phyloP scores from a whole-genome alignment of 2,329 filamentous ascomycete species.

The Fusarium pseudoanthophilum region DNA sequence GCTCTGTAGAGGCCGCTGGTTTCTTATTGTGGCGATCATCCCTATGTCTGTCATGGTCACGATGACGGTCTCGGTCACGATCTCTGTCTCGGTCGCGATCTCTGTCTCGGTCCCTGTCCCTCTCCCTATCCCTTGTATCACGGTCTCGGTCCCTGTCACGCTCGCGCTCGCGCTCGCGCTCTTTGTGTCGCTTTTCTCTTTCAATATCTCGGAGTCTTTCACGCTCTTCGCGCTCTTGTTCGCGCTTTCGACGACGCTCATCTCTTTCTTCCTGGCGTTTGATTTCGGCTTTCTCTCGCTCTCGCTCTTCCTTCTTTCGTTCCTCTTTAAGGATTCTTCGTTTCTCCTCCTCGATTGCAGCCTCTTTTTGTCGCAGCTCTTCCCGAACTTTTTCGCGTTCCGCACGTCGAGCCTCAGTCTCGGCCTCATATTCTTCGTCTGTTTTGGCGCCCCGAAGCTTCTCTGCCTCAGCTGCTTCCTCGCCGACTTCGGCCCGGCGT shows the following conservation, averaged over 20 bases:
- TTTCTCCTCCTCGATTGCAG: constrained; percentile 71
- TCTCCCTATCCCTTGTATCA: constrained; percentile 35
- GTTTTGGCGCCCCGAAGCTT: constrained; percentile 73
- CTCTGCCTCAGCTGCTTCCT: constrained; percentile 74
- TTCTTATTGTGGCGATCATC: constrained; percentile 50
- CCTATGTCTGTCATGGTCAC: constrained; percentile 45
- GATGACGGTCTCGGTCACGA: constrained; percentile 42
- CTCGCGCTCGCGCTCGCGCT: constrained; percentile 51
- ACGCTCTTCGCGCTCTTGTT: constrained; percentile 67
- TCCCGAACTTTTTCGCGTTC: constrained; percentile 71
- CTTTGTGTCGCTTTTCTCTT: constrained; percentile 54
- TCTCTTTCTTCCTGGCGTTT: constrained; percentile 63
- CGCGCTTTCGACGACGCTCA: constrained; percentile 60
- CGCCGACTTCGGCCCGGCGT: constrained; percentile 74
- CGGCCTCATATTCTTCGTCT: constrained; percentile 77
- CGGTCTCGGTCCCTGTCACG: constrained; percentile 43
- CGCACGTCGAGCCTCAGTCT: constrained; percentile 68
- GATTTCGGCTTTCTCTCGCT: constrained; percentile 60
- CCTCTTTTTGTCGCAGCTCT: constrained; percentile 68
- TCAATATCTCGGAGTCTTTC: constrained; percentile 57
- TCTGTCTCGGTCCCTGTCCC: constrained; percentile 48
- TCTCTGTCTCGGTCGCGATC: constrained; percentile 48
- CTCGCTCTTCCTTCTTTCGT: constrained; percentile 61
- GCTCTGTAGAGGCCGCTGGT: constrained; percentile 55
- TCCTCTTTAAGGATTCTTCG: constrained; percentile 67